phyloP scores from a whole-genome alignment of 2,329 filamentous ascomycete genomes.

The Endocalyx cinctus region DNA sequence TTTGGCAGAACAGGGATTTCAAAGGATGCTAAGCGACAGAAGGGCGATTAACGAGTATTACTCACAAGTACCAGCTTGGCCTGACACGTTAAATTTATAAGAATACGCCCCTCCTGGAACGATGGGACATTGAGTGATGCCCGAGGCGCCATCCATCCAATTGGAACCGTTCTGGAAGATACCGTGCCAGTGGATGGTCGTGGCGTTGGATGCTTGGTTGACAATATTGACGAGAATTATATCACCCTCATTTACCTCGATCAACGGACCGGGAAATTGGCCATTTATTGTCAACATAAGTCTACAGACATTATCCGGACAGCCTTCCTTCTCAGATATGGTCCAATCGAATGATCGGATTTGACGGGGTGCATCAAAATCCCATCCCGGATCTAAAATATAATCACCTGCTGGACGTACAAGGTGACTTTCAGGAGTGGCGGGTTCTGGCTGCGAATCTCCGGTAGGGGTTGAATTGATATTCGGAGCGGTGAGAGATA shows the following conservation, averaged over 20 bases:
- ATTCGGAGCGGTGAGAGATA: not conserved
- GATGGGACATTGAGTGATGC: slow-evolving; percentile 64
- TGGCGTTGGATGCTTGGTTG: slow-evolving; percentile 63
- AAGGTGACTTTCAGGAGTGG: no score
- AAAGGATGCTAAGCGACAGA: no score
- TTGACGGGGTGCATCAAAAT: slow-evolving; percentile 43
- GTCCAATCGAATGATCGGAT: slow-evolving; percentile 58
- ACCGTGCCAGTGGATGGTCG: slow-evolving; percentile 72
- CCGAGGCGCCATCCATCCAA: slow-evolving; percentile 67
- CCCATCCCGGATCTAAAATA: slow-evolving; percentile 52
- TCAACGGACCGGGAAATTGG: slow-evolving; percentile 67
- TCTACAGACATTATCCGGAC: slow-evolving; percentile 55
- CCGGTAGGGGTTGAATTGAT: not conserved
- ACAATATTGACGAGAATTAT: slow-evolving; percentile 63
- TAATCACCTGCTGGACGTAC: slow-evolving; percentile 43
- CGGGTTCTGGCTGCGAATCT: no score
- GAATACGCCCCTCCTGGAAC: slow-evolving; percentile 57
- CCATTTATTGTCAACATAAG: slow-evolving; percentile 69
- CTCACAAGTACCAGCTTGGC: slow-evolving; percentile 38
- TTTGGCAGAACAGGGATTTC: no score
- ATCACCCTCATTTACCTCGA: slow-evolving; percentile 72
- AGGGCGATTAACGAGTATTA: no score
- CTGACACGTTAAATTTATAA: slow-evolving; percentile 62
- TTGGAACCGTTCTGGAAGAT: slow-evolving; percentile 73
- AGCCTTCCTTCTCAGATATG: slow-evolving; percentile 51